These are phyloP conservation scores for Dothidotthia symphoricarpi DNA, from an alignment of 2,329 filamentous ascomycete genomes.

Conservation along the genomic window DNA sequence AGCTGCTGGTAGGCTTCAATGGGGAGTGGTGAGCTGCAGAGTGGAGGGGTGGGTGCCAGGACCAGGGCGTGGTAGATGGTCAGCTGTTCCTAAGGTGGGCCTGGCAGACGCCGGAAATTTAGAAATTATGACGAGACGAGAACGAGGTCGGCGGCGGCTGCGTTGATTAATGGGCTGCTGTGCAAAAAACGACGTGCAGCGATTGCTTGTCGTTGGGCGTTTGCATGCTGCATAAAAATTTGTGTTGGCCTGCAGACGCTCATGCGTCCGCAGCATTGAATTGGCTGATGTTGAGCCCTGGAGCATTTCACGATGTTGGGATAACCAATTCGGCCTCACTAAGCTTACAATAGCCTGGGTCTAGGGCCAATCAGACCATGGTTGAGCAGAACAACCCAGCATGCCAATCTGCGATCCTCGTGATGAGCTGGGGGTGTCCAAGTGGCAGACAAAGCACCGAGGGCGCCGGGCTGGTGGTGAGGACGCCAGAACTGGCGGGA, in stretches of 20 bases:
- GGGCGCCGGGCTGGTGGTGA: no score
- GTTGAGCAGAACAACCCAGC: no score
- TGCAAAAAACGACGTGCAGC: constrained; percentile 28
- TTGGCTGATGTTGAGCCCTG: constrained; percentile 10
- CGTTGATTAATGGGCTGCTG: constrained; percentile 28
- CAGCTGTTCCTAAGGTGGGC: constrained; percentile 20
- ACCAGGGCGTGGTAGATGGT: constrained; percentile 20
- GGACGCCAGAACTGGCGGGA: no score
- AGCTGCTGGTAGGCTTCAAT: constrained; percentile 4
- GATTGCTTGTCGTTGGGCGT: constrained; percentile 16
- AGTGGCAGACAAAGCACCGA: no score
- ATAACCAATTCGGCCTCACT: neutral
- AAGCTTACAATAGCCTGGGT: no score
- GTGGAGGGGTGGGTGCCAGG: constrained; percentile 13
- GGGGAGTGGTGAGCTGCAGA: neutral
- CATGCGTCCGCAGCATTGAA: constrained; percentile 15
- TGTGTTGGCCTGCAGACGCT: constrained; percentile 14
- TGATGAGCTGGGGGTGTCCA: no score
- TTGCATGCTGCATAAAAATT: constrained; percentile 19
- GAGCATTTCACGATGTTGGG: no score
- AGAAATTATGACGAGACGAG: constrained; percentile 23
- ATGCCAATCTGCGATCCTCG: no score
- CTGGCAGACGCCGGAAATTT: constrained; percentile 17
- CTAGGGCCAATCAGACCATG: no score
- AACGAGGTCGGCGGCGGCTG: constrained; percentile 14